Conservation (phyloP, 2,329 filamentous ascomycete species). For the Colletotrichum echinochloae region DNA sequence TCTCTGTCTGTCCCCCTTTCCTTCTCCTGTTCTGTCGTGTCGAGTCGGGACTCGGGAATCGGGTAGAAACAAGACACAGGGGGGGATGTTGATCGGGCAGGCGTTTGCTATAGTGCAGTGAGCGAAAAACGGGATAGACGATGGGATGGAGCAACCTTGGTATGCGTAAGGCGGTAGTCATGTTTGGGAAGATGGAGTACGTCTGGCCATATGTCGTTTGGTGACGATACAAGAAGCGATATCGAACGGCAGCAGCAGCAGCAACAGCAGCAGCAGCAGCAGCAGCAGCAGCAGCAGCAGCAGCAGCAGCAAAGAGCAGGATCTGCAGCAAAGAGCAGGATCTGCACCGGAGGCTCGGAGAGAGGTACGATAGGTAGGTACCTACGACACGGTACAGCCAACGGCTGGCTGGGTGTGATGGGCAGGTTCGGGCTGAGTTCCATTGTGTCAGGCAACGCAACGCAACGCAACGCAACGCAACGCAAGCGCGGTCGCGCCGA, state of each 20-base stretch:
- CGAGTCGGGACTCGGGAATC: not conserved
- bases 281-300: not conserved
- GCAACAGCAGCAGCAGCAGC: not conserved
- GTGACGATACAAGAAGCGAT: no score
- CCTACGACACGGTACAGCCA: no score
- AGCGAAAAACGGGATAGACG: not conserved
- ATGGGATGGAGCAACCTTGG: no score
- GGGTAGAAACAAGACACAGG: conserved; percentile 7
- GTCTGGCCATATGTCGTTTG: not conserved
- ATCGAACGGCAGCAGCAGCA: not conserved
- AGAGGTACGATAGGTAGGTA: no score
- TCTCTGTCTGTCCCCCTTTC: not conserved
- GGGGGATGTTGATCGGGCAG: not conserved
- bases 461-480: conserved; percentile 2
- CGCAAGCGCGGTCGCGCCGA: conserved; percentile 27
- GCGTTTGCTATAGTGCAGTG: not conserved
- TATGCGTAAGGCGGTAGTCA: no score
- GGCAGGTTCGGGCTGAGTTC: not conserved
- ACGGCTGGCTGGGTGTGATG: no score
- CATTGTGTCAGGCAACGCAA: conserved; percentile 22
- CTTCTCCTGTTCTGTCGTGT: not conserved
- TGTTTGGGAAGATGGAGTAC: not conserved
- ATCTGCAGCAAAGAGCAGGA: no score
- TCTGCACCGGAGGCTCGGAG: no score
- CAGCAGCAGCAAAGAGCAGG: not conserved